These are phyloP conservation scores for Diutina ranongensis DNA, from an alignment of 1,139 yeast species.

Conservation along the genomic window DNA sequence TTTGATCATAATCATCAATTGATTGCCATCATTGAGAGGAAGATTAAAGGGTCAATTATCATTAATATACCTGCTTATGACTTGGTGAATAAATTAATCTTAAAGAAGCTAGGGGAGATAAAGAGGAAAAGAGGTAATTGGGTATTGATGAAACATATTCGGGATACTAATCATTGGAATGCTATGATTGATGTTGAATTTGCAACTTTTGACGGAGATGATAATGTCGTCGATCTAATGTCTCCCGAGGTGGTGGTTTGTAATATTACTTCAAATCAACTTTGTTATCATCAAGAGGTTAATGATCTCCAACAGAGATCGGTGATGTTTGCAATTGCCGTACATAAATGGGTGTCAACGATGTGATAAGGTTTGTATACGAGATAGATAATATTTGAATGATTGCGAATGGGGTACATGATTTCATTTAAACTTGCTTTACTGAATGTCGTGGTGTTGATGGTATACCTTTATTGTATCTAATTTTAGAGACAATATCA, in stretches of 20 bases:
- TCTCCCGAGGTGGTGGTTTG: background rate
- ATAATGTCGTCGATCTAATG: background rate
- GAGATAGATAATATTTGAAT: too few species aligned
- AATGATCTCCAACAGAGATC: background rate
- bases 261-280: background rate
- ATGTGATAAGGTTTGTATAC: too few species aligned
- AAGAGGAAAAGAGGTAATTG: background rate
- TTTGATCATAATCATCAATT: background rate
- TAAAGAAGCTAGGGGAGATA: background rate
- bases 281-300: background rate
- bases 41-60: background rate
- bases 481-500: too few species aligned
- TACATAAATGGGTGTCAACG: background rate
- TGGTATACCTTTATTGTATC: too few species aligned
- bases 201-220: background rate
- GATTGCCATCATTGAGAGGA: background rate
- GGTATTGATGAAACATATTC: background rate
- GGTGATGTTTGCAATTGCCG: background rate
- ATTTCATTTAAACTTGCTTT: too few species aligned
- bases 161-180: background rate
- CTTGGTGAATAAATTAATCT: background rate
- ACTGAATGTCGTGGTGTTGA: too few species aligned
- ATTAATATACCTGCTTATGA: background rate
- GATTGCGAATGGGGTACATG: too few species aligned
- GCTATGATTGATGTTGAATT: background rate